Evolutionary conservation across 352 stramenopile species (phyloP).

Genomic region (Globisporangium solare): DNA sequence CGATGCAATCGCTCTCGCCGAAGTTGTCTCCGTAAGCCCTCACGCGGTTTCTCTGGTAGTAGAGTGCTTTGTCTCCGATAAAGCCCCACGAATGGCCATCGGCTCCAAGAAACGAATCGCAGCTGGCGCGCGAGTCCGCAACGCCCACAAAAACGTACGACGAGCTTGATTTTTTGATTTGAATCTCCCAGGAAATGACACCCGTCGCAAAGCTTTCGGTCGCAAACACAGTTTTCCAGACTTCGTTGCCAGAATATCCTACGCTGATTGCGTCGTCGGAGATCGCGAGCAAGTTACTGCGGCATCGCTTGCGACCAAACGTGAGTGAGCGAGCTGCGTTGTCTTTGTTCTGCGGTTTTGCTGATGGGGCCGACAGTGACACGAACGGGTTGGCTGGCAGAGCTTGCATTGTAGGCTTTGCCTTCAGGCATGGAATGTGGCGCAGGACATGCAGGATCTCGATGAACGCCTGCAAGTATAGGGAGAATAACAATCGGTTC

Average conservation of each 20-base stretch:
- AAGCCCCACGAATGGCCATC: slow-evolving; percentile 98
- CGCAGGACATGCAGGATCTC: slow-evolving; percentile 43
- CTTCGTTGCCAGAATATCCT: slow-evolving; percentile 75
- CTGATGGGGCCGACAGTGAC: slow-evolving; percentile 1
- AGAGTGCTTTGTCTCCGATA: slow-evolving; percentile 98
- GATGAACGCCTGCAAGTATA: slow-evolving; percentile 68
- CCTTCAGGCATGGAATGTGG: neutral
- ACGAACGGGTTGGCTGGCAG: slow-evolving; percentile 6
- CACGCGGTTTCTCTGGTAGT: slow-evolving; percentile 95
- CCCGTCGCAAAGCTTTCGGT: slow-evolving; percentile 66
- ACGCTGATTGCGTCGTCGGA: slow-evolving; percentile 62
- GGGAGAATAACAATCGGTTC: slow-evolving; percentile 55
- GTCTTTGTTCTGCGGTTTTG: neutral
- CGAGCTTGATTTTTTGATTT: slow-evolving; percentile 93
- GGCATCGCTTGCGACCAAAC: slow-evolving; percentile 67
- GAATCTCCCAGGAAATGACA: slow-evolving; percentile 78
- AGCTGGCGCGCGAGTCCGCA: slow-evolving; percentile 86
- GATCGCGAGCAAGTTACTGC: slow-evolving; percentile 58
- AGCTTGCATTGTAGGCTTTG: neutral
- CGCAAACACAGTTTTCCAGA: slow-evolving; percentile 87
- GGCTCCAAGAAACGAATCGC: slow-evolving; percentile 96
- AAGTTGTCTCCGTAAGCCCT: slow-evolving; percentile 87
- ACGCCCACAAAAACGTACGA: slow-evolving; percentile 98
- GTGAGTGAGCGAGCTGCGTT: neutral
- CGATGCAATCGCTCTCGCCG: slow-evolving; percentile 82